Conservation (phyloP, 169 alveolate genomes). For the Cryptosporidium xiaoi region DNA sequence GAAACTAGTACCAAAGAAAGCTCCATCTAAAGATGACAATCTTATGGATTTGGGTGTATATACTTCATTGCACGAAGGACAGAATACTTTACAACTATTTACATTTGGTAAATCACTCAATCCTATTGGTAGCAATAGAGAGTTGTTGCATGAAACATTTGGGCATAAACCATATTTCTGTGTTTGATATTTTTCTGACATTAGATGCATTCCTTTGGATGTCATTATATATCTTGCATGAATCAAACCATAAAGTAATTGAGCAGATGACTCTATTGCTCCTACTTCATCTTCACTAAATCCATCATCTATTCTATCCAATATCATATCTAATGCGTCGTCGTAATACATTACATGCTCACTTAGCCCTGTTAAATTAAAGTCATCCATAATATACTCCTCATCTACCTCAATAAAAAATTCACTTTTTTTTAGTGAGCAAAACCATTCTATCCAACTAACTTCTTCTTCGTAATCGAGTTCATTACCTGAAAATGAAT, state of each 20-base stretch:
- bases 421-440: conserved; percentile 93
- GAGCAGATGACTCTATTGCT: conserved; percentile 88
- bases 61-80: conserved; percentile 91
- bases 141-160: conserved; percentile 86
- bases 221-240: conserved; percentile 91
- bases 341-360: conserved; percentile 87
- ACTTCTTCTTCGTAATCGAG: conserved; percentile 79
- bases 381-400: conserved; percentile 92
- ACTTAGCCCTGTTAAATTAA: conserved; percentile 89
- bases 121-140: conserved; percentile 91
- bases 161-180: conserved; percentile 91
- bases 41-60: conserved; percentile 84
- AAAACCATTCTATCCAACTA: conserved; percentile 97
- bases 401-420: conserved; percentile 93
- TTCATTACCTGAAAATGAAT: conserved; percentile 72
- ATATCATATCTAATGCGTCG: conserved; percentile 88
- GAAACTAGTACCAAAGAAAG: conserved; percentile 92
- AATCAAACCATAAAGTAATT: conserved; percentile 89
- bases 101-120: conserved; percentile 88
- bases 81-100: conserved; percentile 90
- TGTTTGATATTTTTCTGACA: conserved; percentile 88
- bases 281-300: conserved; percentile 84
- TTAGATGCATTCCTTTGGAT: conserved; percentile 89
- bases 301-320: conserved; percentile 87
- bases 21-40: conserved; percentile 89